phyloP scores from a whole-genome alignment of 176 grass and related monocot genomes.

The Aegilops umbellulata region DNA sequence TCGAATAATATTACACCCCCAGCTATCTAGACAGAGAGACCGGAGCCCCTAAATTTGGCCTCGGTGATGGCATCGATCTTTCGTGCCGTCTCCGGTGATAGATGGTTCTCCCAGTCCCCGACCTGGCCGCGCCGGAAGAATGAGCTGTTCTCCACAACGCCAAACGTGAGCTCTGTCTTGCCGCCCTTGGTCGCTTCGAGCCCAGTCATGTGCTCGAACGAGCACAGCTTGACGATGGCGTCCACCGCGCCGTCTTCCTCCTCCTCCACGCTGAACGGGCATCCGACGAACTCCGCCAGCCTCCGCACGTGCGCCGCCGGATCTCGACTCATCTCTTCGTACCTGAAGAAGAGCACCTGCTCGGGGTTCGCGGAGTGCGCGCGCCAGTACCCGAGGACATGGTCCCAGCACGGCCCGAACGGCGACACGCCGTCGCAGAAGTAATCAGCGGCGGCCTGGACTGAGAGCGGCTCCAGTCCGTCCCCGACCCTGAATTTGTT shows the following conservation, averaged over 20 bases:
- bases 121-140: constrained; percentile 21
- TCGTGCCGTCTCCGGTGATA: constrained; percentile 2
- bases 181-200: constrained; percentile 7
- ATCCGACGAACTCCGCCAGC: not conserved
- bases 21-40: not conserved
- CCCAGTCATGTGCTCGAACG: constrained; percentile 19
- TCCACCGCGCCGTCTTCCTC: not conserved
- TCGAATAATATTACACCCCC: not conserved
- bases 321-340: constrained; percentile 11
- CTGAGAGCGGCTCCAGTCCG: not conserved
- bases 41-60: not conserved
- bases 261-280: not conserved
- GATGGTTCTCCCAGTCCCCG: constrained; percentile 28
- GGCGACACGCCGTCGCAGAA: constrained; percentile 1
- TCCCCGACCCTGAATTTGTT: not conserved
- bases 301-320: not conserved
- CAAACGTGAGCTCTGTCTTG: not conserved
- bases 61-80: constrained; percentile 7
- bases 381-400: constrained; percentile 30
- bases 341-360: constrained; percentile 34
- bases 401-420: constrained; percentile 28
- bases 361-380: not conserved
- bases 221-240: constrained; percentile 13
- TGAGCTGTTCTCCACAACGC: not conserved
- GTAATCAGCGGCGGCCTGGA: not conserved